These are phyloP conservation scores for Telopea speciosissima DNA, from an alignment of 177 flowering plant genomes.

Conservation along the genomic window DNA sequence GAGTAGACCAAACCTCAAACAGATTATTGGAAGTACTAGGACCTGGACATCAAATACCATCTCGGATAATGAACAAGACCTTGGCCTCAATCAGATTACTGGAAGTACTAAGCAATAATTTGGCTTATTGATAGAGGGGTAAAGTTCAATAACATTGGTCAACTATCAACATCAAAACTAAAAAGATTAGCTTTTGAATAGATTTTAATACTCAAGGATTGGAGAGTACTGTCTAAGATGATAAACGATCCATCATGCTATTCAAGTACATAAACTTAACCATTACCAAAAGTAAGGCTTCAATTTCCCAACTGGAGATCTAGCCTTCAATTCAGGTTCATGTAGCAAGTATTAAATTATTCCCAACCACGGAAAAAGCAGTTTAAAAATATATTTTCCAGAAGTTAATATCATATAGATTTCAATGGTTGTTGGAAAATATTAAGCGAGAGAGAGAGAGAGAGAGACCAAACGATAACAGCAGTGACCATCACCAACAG, in stretches of 20 bases:
- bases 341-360: no score
- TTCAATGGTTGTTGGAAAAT: no score
- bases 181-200: neutral
- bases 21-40: no score
- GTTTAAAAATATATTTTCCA: neutral
- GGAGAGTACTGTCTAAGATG: neutral
- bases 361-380: neutral
- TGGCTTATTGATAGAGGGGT: neutral
- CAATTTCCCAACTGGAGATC: neutral
- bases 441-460: no score
- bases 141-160: neutral
- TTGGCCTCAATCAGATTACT: no score
- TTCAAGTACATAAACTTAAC: neutral
- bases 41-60: no score
- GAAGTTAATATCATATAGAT: neutral
- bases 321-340: neutral
- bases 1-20: no score
- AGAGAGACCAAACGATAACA: no score
- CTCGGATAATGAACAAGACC: no score
- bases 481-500: neutral
- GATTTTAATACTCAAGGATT: neutral
- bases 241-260: no score
- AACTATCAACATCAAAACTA: neutral
- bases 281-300: neutral
- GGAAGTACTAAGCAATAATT: no score